Percentiles rank a stretch among this genome's conserved stretches.
These are phyloP conservation scores for Ceriops zippeliana DNA, from an alignment of 345 rosid species.

Conservation along the genomic window DNA sequence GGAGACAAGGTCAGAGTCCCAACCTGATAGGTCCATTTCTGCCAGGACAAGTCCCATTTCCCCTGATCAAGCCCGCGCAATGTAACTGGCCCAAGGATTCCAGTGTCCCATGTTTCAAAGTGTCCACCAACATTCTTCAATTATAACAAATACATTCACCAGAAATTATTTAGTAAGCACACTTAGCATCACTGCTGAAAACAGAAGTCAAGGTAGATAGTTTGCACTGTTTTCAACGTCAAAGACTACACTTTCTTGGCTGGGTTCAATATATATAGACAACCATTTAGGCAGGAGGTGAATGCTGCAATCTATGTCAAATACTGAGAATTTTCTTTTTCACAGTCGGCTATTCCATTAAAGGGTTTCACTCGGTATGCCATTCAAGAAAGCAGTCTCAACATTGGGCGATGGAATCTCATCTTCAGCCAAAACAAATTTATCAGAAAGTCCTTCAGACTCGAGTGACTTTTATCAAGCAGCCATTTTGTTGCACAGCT, in stretches of 20 bases:
- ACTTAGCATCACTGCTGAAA: background rate
- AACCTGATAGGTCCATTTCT: conserved; percentile 98
- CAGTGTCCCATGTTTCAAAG: conserved; percentile 90
- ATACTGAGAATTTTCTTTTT: too few species aligned
- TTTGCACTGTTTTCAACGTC: background rate
- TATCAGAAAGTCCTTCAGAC: background rate
- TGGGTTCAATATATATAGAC: background rate
- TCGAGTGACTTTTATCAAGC: background rate
- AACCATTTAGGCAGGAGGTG: too few species aligned
- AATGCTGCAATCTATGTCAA: too few species aligned
- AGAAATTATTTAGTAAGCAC: background rate
- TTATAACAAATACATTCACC: conserved; percentile 6
- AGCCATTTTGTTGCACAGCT: background rate
- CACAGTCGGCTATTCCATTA: background rate
- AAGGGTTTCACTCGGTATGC: background rate
- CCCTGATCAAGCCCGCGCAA: conserved; percentile 85
- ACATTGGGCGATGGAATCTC: background rate
- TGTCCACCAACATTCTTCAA: conserved; percentile 92
- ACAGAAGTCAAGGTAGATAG: background rate
- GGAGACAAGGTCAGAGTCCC: conserved; percentile 6
- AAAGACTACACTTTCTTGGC: background rate
- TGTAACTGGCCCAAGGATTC: conserved; percentile 95
- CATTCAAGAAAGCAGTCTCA: background rate
- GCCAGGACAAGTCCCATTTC: conserved; percentile 87
- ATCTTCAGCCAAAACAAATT: background rate